These are phyloP conservation scores for Aegle marmelos DNA, from an alignment of 345 rosid species.

Conservation along the genomic window DNA sequence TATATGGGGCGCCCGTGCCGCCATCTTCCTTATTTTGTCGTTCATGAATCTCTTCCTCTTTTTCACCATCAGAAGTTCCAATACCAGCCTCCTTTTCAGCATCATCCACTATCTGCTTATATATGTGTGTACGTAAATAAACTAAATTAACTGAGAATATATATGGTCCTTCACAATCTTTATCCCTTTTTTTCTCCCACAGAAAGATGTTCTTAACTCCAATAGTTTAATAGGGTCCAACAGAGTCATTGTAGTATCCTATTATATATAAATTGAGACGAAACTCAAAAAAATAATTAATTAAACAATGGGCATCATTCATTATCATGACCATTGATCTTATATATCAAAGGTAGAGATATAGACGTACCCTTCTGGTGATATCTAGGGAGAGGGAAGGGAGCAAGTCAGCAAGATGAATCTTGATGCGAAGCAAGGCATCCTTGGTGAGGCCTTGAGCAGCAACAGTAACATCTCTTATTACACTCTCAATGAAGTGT, in stretches of 20 bases:
- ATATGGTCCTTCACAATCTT: too few relatives aligned
- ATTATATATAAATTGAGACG: too few relatives aligned
- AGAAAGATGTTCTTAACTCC: too few relatives aligned
- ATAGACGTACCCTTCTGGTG: constrained; percentile 30
- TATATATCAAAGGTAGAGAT: too few relatives aligned
- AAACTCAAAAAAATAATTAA: too few relatives aligned
- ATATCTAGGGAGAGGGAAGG: constrained; percentile 41
- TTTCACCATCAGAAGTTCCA: constrained; percentile 7
- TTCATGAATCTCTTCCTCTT: background rate
- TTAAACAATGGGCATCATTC: too few relatives aligned
- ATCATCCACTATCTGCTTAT: constrained; percentile 47
- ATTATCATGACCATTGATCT: too few relatives aligned
- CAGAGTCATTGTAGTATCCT: too few relatives aligned
- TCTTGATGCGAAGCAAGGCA: constrained; percentile 44
- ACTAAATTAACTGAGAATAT: too few relatives aligned
- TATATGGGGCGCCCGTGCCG: background rate
- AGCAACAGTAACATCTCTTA: constrained; percentile 41
- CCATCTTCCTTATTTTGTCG: background rate
- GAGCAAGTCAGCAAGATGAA: constrained; percentile 32
- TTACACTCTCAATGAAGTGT: constrained; percentile 37
- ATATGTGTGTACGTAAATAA: too few relatives aligned
- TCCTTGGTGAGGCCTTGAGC: constrained; percentile 51
- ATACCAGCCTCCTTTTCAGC: constrained; percentile 40
- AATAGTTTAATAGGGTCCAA: too few relatives aligned
- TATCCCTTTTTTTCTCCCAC: too few relatives aligned